Conservation (phyloP, 1,139 yeast species). For the Candida sp. region DNA sequence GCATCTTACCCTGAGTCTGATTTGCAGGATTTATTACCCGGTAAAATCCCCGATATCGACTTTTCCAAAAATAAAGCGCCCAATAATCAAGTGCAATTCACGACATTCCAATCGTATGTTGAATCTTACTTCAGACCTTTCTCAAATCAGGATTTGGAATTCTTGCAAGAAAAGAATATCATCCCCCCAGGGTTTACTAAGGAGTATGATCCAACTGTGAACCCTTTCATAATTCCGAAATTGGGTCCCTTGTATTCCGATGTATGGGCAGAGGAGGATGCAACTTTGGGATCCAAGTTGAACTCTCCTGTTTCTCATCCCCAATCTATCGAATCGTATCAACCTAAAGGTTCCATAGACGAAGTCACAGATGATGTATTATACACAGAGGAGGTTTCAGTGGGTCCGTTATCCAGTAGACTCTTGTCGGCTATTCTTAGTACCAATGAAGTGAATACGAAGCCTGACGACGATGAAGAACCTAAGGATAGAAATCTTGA, state of each 20-base stretch:
- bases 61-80: slow-evolving; percentile 81
- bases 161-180: slow-evolving; percentile 59
- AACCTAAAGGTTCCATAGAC: slow-evolving; percentile 63
- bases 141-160: slow-evolving; percentile 76
- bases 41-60: slow-evolving; percentile 82
- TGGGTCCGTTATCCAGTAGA: slow-evolving; percentile 92
- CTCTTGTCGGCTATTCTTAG: slow-evolving; percentile 75
- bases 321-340: slow-evolving; percentile 41
- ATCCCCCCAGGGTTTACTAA: slow-evolving; percentile 51
- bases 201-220: slow-evolving; percentile 61
- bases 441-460: slow-evolving; percentile 38
- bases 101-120: slow-evolving; percentile 80
- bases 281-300: slow-evolving; percentile 38
- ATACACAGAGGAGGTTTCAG: slow-evolving; percentile 72
- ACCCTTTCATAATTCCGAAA: slow-evolving; percentile 77
- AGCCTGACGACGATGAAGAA: slow-evolving; percentile 14
- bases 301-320: slow-evolving; percentile 36
- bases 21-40: slow-evolving; percentile 75
- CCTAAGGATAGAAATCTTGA: not conserved
- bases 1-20: slow-evolving; percentile 85
- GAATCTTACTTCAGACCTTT: slow-evolving; percentile 83
- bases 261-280: slow-evolving; percentile 84
- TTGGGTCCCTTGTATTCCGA: slow-evolving; percentile 81
- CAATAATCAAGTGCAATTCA: slow-evolving; percentile 86
- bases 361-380: slow-evolving; percentile 59